Percentiles rank a stretch among this genome's conserved stretches.
Conservation (phyloP, 257 asterid species). For the Rauvolfia tetraphylla region DNA sequence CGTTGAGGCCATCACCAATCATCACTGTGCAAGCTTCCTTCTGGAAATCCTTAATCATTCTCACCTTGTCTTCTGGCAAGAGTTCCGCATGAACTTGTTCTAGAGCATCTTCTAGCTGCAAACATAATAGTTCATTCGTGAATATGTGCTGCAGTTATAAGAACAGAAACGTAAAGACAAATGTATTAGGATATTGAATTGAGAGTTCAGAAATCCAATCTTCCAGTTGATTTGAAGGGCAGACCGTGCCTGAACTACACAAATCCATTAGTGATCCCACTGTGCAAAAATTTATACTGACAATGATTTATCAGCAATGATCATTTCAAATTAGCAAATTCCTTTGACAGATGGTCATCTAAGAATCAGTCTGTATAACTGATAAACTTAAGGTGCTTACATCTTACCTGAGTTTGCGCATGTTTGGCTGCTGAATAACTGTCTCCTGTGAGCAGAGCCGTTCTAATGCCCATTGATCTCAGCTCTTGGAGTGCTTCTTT, state of each 20-base stretch:
- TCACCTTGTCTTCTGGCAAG: conserved; percentile 71
- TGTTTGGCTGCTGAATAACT: conserved; percentile 62
- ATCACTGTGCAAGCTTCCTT: conserved; percentile 61
- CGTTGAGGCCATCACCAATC: conserved; percentile 87
- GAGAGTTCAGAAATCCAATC: no score
- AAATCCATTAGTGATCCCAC: neutral
- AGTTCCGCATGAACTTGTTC: conserved; percentile 63
- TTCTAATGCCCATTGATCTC: conserved; percentile 59
- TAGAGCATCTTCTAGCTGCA: conserved; percentile 56
- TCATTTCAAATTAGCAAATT: neutral
- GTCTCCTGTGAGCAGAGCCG: conserved; percentile 89
- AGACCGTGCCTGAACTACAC: neutral
- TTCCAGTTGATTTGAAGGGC: neutral
- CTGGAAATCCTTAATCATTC: conserved; percentile 51
- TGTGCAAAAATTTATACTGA: no score
- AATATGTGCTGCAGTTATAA: neutral
- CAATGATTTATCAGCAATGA: neutral
- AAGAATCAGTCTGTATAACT: neutral
- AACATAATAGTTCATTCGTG: neutral
- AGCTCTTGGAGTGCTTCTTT: conserved; percentile 69
- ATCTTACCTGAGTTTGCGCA: conserved; percentile 66
- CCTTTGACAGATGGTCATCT: neutral
- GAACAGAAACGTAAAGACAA: neutral
- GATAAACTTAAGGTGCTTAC: neutral
- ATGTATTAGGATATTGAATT: no score